A percentile compares a stretch with the other conserved stretches of the same genome.
Evolutionary conservation across 768 basidiomycete species (phyloP).

Genomic region (Tricholoma furcatifolium): DNA sequence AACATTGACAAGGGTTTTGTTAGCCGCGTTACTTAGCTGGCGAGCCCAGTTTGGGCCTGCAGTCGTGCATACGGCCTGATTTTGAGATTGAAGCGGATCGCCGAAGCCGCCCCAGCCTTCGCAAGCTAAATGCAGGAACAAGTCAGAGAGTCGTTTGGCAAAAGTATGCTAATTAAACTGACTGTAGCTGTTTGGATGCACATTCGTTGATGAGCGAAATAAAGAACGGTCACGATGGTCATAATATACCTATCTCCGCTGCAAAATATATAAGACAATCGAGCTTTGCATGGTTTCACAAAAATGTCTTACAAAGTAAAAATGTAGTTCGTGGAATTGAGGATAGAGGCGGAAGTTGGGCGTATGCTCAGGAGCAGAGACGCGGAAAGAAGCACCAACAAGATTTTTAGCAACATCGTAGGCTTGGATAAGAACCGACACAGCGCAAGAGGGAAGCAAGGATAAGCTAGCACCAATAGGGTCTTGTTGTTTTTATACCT

Average conservation of each 20-base stretch:
- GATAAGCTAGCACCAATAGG: too few relatives aligned
- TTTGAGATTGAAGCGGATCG: slow-evolving; percentile 18
- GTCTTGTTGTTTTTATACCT: too few relatives aligned
- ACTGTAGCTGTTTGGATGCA: too few relatives aligned
- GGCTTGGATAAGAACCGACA: too few relatives aligned
- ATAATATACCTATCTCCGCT: slow-evolving; percentile 17
- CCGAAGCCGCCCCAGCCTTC: slow-evolving; percentile 20
- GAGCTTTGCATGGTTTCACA: background rate
- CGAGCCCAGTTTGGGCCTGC: slow-evolving; percentile 23
- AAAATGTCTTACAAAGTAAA: slow-evolving; percentile 15
- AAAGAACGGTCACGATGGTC: too few relatives aligned
- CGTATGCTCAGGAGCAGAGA: background rate
- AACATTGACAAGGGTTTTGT: slow-evolving; percentile 17
- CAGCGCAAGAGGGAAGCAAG: too few relatives aligned
- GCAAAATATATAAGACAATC: background rate
- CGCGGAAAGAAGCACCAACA: background rate
- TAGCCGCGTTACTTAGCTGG: slow-evolving; percentile 16
- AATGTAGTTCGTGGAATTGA: slow-evolving; percentile 11
- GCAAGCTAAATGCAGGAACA: slow-evolving; percentile 8
- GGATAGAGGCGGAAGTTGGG: slow-evolving; percentile 3
- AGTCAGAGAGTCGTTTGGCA: too few relatives aligned
- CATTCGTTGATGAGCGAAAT: too few relatives aligned
- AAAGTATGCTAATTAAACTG: too few relatives aligned
- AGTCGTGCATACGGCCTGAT: slow-evolving; percentile 13
- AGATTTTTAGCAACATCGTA: too few relatives aligned